Conservation (phyloP, 768 basidiomycete genomes). For the Scleroderma bovista region DNA sequence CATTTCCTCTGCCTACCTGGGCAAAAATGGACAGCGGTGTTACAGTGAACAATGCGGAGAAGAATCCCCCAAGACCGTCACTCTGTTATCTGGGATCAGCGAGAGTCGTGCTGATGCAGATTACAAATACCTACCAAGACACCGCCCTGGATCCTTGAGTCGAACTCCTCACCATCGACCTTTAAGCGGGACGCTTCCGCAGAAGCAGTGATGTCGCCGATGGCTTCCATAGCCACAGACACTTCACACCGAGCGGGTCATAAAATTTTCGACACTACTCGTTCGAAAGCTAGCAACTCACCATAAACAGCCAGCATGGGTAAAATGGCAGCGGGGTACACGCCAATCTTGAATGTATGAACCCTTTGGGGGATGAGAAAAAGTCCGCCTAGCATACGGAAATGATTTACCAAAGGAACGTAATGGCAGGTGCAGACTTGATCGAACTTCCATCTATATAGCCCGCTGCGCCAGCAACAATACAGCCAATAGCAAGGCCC, state of each 20-base stretch:
- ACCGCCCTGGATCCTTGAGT: slow-evolving; percentile 79
- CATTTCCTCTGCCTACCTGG: slow-evolving; percentile 32
- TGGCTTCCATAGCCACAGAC: slow-evolving; percentile 76
- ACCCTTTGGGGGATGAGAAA: slow-evolving; percentile 39
- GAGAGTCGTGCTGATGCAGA: neutral
- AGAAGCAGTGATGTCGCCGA: slow-evolving; percentile 79
- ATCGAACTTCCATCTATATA: slow-evolving; percentile 70
- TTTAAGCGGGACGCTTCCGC: slow-evolving; percentile 75
- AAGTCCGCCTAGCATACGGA: neutral
- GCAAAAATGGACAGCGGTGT: slow-evolving; percentile 78
- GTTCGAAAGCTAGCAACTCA: slow-evolving; percentile 31
- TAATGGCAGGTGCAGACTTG: slow-evolving; percentile 65
- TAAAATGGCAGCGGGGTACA: slow-evolving; percentile 67
- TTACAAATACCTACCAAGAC: slow-evolving; percentile 43
- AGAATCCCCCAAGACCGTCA: slow-evolving; percentile 76
- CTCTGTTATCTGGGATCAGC: slow-evolving; percentile 31
- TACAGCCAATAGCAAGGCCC: slow-evolving; percentile 71
- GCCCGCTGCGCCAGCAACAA: slow-evolving; percentile 73
- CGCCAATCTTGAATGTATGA: slow-evolving; percentile 66
- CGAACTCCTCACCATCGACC: slow-evolving; percentile 72
- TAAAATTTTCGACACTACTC: slow-evolving; percentile 15
- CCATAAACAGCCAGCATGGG: slow-evolving; percentile 59
- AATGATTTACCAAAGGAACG: slow-evolving; percentile 61
- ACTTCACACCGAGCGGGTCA: slow-evolving; percentile 32
- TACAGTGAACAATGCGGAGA: slow-evolving; percentile 78